Evolutionary conservation across 2,329 filamentous ascomycete genomes (phyloP).

Genomic region (Hypoxylon rubiginosum): DNA sequence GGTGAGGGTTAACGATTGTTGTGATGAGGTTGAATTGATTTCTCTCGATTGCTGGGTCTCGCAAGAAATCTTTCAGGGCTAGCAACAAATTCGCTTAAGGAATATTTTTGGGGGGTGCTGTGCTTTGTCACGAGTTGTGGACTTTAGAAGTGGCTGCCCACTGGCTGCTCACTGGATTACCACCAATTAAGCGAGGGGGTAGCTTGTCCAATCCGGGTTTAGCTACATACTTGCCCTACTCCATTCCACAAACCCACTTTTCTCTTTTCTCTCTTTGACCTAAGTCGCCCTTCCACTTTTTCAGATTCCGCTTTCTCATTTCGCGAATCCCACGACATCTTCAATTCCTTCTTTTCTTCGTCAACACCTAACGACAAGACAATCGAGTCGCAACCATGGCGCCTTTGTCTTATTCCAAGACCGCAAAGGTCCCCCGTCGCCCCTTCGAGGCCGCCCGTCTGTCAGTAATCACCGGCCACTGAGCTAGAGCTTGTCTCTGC

Average conservation of each 20-base stretch:
- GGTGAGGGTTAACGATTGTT: constrained; percentile 40
- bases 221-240: constrained; percentile 48
- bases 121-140: constrained; percentile 38
- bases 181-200: constrained; percentile 47
- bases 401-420: constrained; percentile 92
- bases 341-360: constrained; percentile 20
- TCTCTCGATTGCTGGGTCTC: constrained; percentile 31
- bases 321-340: constrained; percentile 43
- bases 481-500: constrained; percentile 97
- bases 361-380: constrained; percentile 54
- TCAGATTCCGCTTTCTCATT: constrained; percentile 36
- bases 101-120: constrained; percentile 41
- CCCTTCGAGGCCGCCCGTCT: constrained; percentile 99
- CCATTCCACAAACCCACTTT: constrained; percentile 48
- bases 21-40: constrained; percentile 38
- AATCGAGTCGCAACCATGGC: constrained; percentile 58
- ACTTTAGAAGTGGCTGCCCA: constrained; percentile 25
- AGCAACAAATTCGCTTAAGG: constrained; percentile 46
- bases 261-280: constrained; percentile 14
- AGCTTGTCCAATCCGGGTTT: constrained; percentile 28
- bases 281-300: constrained; percentile 28
- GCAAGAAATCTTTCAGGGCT: constrained; percentile 14
- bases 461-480: constrained; percentile 98
- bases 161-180: neutral
- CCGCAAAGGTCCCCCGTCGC: constrained; percentile 97